These are phyloP conservation scores for Sclerotinia nivalis DNA, from an alignment of 2,329 filamentous ascomycete genomes.

Conservation along the genomic window DNA sequence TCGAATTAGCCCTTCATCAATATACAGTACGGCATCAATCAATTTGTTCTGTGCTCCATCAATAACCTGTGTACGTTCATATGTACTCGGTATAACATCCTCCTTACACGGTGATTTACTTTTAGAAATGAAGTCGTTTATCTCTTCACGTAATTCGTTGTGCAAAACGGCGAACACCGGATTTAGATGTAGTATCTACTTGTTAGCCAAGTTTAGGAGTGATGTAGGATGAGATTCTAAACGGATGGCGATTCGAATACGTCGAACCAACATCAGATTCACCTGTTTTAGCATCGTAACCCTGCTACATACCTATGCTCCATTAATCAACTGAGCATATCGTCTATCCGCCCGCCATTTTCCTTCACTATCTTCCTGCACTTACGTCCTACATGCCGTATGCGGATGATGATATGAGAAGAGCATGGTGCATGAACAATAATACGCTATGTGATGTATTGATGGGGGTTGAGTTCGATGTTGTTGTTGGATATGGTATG, in stretches of 20 bases:
- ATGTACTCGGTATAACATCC: too few relatives aligned
- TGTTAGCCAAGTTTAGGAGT: not conserved
- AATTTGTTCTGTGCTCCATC: not conserved
- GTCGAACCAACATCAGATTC: slow-evolving; percentile 11
- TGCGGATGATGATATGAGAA: slow-evolving; percentile 22
- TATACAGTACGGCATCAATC: not conserved
- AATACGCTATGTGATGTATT: slow-evolving; percentile 21
- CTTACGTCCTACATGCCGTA: slow-evolving; percentile 18
- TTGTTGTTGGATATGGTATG: slow-evolving; percentile 19
- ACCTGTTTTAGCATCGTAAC: slow-evolving; percentile 11
- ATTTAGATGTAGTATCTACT: slow-evolving; percentile 10
- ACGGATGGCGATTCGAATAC: slow-evolving; percentile 4
- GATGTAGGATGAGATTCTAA: slow-evolving; percentile 9
- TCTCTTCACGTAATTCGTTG: slow-evolving; percentile 13
- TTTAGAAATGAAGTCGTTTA: slow-evolving; percentile 1
- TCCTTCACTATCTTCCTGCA: slow-evolving; percentile 9
- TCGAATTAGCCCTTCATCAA: not conserved
- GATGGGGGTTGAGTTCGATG: slow-evolving; percentile 18
- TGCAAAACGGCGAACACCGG: slow-evolving; percentile 2
- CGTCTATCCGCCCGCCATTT: slow-evolving; percentile 3
- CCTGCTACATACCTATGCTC: slow-evolving; percentile 6
- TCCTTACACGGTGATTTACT: not conserved
- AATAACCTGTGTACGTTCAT: not conserved
- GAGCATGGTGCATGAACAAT: slow-evolving; percentile 28
- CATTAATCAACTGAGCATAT: slow-evolving; percentile 21